Evolutionary conservation across 1,284 basidiomycete species (phyloP), one percentile per base, ranked within the genome.

Genomic region (Acaromyces ingoldii): DNA sequence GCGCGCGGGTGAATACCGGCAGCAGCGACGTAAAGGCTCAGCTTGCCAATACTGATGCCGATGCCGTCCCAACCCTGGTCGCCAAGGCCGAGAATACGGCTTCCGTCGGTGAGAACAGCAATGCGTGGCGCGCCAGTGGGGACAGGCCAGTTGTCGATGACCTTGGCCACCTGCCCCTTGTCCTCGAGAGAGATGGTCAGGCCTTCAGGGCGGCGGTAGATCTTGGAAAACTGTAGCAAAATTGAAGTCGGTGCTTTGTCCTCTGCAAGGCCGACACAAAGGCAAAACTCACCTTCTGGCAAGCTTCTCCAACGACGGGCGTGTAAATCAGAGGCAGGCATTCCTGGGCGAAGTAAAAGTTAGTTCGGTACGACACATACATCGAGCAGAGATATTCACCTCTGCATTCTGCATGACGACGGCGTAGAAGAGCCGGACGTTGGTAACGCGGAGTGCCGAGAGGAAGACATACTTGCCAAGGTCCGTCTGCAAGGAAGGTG

Each of bases 41-140:
- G 81, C 77, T 96, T 96, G 39, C 91, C 91, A 57, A 93, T 87
- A 19, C 87, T 84, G 68, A 96, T 96, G 2, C 89, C 89, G 85
- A 93, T 88, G 33, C 79, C 79, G 44, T 78, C 68, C 49, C 76
- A 77, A 17, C 81, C 81, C 19, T 95, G 83, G 74, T 96, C 92
- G 30, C 92, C 92, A 26, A 97, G 79, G 58, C 92, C 91, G 24
- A 96, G 82, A 65, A 96, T 93, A 51, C 91, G 85, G 15, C 88
- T 91, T 78, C 91, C 91, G 77, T 95, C 91, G 4, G 77, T 78
- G 31, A 78, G 72, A 53, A 78, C 77, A 26, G 76, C 74, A 38
- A 76, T 74, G 21, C 75, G 69, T 4, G 70, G 64, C 17, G 67
- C 62, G 3, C 66, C 70, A n/a, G 66, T 51, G 19, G 74, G 60